Conservation (phyloP, 768 basidiomycete species). For the Mycena chlorophos region DNA sequence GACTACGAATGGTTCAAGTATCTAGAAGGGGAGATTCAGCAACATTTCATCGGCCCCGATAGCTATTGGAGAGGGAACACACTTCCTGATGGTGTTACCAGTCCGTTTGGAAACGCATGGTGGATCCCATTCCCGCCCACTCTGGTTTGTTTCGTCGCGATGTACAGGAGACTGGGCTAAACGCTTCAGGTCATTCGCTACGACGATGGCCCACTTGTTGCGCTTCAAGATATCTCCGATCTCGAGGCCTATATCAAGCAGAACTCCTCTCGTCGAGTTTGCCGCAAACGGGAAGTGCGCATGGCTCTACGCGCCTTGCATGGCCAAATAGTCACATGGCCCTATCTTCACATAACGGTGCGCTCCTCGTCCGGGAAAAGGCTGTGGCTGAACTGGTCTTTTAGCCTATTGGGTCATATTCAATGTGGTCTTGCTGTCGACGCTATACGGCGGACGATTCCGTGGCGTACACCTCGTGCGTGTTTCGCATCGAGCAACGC, state of each 20-base stretch:
- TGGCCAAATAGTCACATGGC: slow-evolving; percentile 60
- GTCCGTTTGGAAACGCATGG: slow-evolving; percentile 76
- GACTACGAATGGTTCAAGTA: slow-evolving; percentile 46
- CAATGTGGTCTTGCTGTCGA: slow-evolving; percentile 43
- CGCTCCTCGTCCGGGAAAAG: neutral
- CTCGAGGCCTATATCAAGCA: slow-evolving; percentile 61
- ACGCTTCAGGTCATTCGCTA: slow-evolving; percentile 60
- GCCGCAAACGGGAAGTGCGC: slow-evolving; percentile 55
- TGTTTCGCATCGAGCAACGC: slow-evolving; percentile 51
- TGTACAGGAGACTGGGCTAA: slow-evolving; percentile 4
- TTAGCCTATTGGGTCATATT: slow-evolving; percentile 50
- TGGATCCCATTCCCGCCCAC: slow-evolving; percentile 80
- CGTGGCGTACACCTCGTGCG: slow-evolving; percentile 45
- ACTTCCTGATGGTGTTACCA: slow-evolving; percentile 36
- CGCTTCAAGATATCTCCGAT: slow-evolving; percentile 49
- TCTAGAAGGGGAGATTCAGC: slow-evolving; percentile 55
- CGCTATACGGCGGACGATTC: slow-evolving; percentile 55
- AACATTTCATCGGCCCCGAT: slow-evolving; percentile 67
- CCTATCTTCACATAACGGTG: slow-evolving; percentile 60
- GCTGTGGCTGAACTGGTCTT: neutral
- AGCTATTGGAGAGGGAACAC: slow-evolving; percentile 59
- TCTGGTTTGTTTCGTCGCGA: slow-evolving; percentile 42
- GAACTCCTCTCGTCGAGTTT: slow-evolving; percentile 54
- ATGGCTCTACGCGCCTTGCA: slow-evolving; percentile 67
- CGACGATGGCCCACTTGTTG: slow-evolving; percentile 55